Evolutionary conservation across 169 alveolate species (phyloP), one percentile per base, ranked within the genome.

Genomic region (Perkinsus chesapeaki): DNA sequence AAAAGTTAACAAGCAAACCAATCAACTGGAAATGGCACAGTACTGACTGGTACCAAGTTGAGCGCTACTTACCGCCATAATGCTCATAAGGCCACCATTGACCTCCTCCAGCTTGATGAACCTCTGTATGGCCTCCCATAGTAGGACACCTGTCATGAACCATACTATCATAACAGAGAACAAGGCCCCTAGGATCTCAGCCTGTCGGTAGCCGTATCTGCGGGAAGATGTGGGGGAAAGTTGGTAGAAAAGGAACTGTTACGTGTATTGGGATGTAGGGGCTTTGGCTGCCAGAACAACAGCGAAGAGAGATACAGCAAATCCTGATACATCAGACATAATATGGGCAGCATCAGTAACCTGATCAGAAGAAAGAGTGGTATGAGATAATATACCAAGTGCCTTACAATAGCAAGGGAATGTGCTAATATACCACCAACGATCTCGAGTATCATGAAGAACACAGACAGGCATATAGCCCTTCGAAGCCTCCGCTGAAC

Each of bases 281-380:
- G 96, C 95, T 39, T 93, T 94, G 73, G 93, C 93, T 39, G 98
- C 95, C 27, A 96, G 93, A 93, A 93, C 93, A 48, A 98, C 93
- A 0, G 98, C 95, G 73, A 96, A 73, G 34, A 98, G 95, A 0
- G 98, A 95, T 91, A 98, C 97, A 0, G 95, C 92, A 92, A 97
- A 98, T 0, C 98, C 98, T 60, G 96, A 94, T 43, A 98, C 94
- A 93, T 98, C 99, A 39, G 98, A 96, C 60, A 97, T 94, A 93
- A 98, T 93, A 95, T 98, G 99, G 5, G 99, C 98, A 38, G 99
- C 98, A 94, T 98, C 99, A 20, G 98, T 93, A 43, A 96, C 82
- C 82, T 60, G 82, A 60, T 7, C 27, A 20, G 82, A 34, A 9
- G 3, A 23, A 60, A 93, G 94, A 93, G 82, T 60, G 82, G 82